A percentile compares a stretch with the other conserved stretches of the same genome.
Conservation (phyloP, 495 filamentous ascomycete genomes). For the Lasiosphaeris hirsuta region DNA sequence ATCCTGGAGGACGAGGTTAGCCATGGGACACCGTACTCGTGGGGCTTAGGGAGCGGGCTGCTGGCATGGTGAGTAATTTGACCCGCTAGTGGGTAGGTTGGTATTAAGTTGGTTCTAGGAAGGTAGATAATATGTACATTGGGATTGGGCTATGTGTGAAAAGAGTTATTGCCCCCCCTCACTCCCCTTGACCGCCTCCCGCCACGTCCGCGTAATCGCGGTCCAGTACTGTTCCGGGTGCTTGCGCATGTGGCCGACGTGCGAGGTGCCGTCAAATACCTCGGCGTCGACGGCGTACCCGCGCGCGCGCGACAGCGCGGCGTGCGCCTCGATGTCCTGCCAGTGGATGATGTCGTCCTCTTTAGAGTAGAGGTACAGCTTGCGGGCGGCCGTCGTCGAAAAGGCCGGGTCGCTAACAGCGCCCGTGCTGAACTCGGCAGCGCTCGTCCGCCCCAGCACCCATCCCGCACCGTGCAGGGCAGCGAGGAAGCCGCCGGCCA, state of each 20-base stretch:
- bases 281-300: slow-evolving; percentile 43
- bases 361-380: slow-evolving; percentile 53
- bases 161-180: too few species aligned
- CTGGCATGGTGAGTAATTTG: slow-evolving; percentile 13
- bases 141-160: too few species aligned
- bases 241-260: slow-evolving; percentile 54
- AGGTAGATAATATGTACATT: too few species aligned
- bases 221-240: slow-evolving; percentile 54
- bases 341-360: slow-evolving; percentile 53
- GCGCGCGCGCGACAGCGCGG: slow-evolving; percentile 37
- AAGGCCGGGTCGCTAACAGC: slow-evolving; percentile 34
- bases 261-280: slow-evolving; percentile 51
- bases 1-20: slow-evolving; percentile 43
- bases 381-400: slow-evolving; percentile 26
- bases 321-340: slow-evolving; percentile 51
- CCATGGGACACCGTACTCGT: not conserved
- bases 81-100: not conserved
- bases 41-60: slow-evolving; percentile 16
- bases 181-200: slow-evolving; percentile 9
- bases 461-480: slow-evolving; percentile 28
- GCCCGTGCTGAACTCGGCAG: slow-evolving; percentile 33
- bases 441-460: slow-evolving; percentile 31
- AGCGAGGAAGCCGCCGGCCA: slow-evolving; percentile 39
- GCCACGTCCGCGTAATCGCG: slow-evolving; percentile 44
- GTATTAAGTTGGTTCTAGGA: too few species aligned